Evolutionary conservation across 495 filamentous ascomycete species (phyloP), one percentile per base, ranked within the genome.

Genomic region (Daldinia bambusicola): DNA sequence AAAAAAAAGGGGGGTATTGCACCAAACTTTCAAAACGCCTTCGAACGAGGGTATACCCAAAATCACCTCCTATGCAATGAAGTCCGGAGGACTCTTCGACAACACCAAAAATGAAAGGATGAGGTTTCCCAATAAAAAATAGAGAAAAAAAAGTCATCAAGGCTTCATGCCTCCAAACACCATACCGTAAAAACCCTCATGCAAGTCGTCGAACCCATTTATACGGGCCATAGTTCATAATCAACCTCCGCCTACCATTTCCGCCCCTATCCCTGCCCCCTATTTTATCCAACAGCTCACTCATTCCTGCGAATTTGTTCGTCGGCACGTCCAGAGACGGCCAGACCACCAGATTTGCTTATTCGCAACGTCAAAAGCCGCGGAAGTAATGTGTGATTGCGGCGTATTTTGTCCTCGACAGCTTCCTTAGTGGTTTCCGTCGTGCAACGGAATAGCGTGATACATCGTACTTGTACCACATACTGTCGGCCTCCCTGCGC

Each of bases 11-110:
- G 50, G 40, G 56, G 13, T 38, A 70, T 40, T 13, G 57, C 50
- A 48, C 14, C 41, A 63, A 63, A 59, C 52, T 62, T 51, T 63
- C 68, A 43, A 53, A 52, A 56, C 63, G 62, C 69, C 58, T 62
- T 63, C 37, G n/a, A 67, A 38, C 63, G 59, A 71, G 62, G 62
- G 67, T 66, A 65, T 66, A 12, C 62, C 61, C 59, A 56, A 43
- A 61, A 34, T 14, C 18, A 14, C 38, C 40, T 32, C 55, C 57
- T 41, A 65, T 65, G 62, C 56, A 30, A 63, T 48, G 20, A 10
- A 57, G 12, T 65, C 61, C 20, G 8, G 20, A 38, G 55, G 16
- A 34, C 10, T 16, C 20, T n/a, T 36, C 12, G 5, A 45, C 38
- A 16, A 31, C 51, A 13, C 18, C 8, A 34, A 8, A 52, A 71